Evolutionary conservation across 164 flowering plant species (phyloP).

Genomic region (Dillenia suffruticosa): DNA sequence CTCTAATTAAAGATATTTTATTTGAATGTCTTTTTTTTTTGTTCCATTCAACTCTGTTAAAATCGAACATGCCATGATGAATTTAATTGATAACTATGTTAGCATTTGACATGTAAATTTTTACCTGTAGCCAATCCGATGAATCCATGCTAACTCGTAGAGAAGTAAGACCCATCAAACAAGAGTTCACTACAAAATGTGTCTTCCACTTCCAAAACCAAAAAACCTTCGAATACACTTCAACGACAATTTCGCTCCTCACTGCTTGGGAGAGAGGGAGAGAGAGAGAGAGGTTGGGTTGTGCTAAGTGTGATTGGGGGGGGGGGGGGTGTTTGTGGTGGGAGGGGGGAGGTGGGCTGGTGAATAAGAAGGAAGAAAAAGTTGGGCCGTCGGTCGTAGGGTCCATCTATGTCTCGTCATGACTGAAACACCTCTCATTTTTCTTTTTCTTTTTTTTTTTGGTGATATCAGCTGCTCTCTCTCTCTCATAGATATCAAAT

Average conservation of each 20-base stretch:
- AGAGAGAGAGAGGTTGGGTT: slow-evolving; percentile 6
- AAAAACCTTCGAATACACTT: slow-evolving; percentile 1
- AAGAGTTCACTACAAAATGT: not conserved
- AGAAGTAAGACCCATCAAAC: slow-evolving; percentile 61
- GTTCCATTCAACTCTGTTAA: not conserved
- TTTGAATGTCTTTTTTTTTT: not conserved
- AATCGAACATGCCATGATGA: not conserved
- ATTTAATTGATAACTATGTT: not conserved
- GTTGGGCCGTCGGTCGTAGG: slow-evolving; percentile 29
- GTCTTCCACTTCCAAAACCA: not conserved
- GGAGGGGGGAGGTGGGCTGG: slow-evolving; percentile 9
- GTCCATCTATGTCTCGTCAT: slow-evolving; percentile 11
- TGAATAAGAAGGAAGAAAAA: slow-evolving; percentile 63
- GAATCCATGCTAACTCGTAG: slow-evolving; percentile 93
- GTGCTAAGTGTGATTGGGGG: slow-evolving; percentile 2
- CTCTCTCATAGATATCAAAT: too few relatives aligned
- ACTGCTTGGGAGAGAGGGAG: not conserved
- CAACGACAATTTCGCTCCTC: not conserved
- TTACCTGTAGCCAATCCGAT: slow-evolving; percentile 88
- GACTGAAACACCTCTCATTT: not conserved
- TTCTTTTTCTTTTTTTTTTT: slow-evolving; percentile 1
- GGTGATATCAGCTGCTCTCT: slow-evolving; percentile 8
- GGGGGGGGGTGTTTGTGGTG: slow-evolving; percentile 4
- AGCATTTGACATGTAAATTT: not conserved
- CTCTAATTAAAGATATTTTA: too few relatives aligned